Evolutionary conservation across 208 protist genomes (phyloP).

Genomic region (Trypanosoma caninum): DNA sequence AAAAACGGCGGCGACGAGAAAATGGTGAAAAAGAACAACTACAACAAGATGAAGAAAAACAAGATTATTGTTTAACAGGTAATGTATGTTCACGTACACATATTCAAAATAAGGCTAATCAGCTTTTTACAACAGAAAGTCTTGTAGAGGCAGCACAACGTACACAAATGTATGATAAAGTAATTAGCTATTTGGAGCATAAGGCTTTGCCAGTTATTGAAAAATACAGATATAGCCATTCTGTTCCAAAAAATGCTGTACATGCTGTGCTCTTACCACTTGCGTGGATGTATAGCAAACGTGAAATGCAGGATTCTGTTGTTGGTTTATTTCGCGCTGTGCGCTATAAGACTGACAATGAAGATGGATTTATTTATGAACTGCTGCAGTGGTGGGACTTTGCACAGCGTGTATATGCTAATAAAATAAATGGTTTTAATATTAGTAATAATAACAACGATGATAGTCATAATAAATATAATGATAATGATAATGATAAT

Average conservation of each 20-base stretch:
- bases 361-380: constrained; percentile 82
- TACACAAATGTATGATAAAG: constrained; percentile 90
- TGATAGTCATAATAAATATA: no score
- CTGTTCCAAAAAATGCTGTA: constrained; percentile 72
- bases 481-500: no score
- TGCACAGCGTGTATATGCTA: constrained; percentile 76
- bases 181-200: constrained; percentile 83
- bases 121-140: constrained; percentile 79
- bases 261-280: constrained; percentile 78
- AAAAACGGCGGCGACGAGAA: background rate
- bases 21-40: background rate
- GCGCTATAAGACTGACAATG: constrained; percentile 70
- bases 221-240: constrained; percentile 51
- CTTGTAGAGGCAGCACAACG: constrained; percentile 80
- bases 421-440: constrained; percentile 40
- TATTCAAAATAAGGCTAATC: constrained; percentile 27
- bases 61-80: background rate
- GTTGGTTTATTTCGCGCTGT: constrained; percentile 84
- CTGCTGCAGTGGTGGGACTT: constrained; percentile 85
- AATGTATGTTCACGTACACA: constrained; percentile 1
- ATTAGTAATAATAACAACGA: constrained; percentile 11
- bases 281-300: constrained; percentile 86
- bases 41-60: background rate
- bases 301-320: constrained; percentile 90
- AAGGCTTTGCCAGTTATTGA: constrained; percentile 60